These are phyloP conservation scores for Gossypium davidsonii DNA, from an alignment of 441 rosid genomes.

Conservation along the genomic window DNA sequence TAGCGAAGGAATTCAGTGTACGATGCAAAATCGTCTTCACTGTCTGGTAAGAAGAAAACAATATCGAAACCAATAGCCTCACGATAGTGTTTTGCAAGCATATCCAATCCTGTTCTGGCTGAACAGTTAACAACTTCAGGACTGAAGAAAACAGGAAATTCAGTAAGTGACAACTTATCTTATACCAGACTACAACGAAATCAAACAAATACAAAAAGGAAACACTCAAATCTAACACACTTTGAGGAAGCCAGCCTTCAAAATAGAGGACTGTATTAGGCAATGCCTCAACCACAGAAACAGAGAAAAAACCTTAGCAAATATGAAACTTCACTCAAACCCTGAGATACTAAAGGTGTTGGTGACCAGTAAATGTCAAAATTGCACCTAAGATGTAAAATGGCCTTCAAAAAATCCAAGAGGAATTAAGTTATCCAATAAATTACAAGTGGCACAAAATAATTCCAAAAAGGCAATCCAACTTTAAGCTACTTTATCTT, in stretches of 20 bases:
- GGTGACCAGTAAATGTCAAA: background rate
- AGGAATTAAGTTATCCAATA: slow-evolving; percentile 5
- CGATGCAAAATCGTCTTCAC: slow-evolving; percentile 87
- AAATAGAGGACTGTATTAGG: background rate
- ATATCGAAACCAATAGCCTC: slow-evolving; percentile 79
- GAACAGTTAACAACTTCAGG: slow-evolving; percentile 92
- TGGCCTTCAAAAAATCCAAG: background rate
- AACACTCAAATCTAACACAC: background rate
- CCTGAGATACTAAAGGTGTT: background rate
- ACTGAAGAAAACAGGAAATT: slow-evolving; percentile 40
- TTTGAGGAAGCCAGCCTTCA: slow-evolving; percentile 2
- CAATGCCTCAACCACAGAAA: background rate
- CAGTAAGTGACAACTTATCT: slow-evolving; percentile 8
- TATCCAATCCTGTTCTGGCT: slow-evolving; percentile 94
- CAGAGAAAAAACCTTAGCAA: background rate
- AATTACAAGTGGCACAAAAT: background rate
- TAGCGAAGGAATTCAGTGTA: slow-evolving; percentile 91
- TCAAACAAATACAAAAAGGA: slow-evolving; percentile 2
- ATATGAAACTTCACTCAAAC: background rate
- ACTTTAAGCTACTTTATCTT: background rate
- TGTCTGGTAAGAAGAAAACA: slow-evolving; percentile 88
- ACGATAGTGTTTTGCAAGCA: slow-evolving; percentile 73
- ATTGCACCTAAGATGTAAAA: background rate
- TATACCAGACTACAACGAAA: background rate
- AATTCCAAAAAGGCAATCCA: background rate